A percentile compares a stretch with the other conserved stretches of the same genome.
Conservation (phyloP, 352 stramenopile genomes). For the Phytophthora pini region DNA sequence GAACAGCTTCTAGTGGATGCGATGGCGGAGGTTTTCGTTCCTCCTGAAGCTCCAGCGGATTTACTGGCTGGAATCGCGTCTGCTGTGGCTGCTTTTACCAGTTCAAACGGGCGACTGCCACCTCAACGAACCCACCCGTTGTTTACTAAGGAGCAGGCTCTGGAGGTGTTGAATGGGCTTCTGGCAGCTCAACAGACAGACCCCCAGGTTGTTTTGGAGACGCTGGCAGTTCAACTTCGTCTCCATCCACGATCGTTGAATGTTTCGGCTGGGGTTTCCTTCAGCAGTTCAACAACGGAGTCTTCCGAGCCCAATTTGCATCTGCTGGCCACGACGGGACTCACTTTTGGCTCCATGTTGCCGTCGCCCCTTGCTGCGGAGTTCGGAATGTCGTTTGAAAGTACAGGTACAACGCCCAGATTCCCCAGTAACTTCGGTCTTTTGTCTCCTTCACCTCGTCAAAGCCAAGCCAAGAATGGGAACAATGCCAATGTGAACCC, state of each 20-base stretch:
- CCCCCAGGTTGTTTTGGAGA: conserved; percentile 37
- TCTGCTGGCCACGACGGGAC: conserved; percentile 29
- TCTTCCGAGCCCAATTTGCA: conserved; percentile 37
- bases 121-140: conserved; percentile 42
- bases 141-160: conserved; percentile 55
- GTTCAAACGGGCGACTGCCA: conserved; percentile 44
- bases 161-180: conserved; percentile 39
- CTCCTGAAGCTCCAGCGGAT: conserved; percentile 44
- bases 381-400: conserved; percentile 20
- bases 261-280: conserved; percentile 37
- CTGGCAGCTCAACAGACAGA: conserved; percentile 29
- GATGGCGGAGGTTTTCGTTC: conserved; percentile 62
- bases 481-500: conserved; percentile 7
- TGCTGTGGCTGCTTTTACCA: conserved; percentile 63
- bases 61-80: conserved; percentile 62
- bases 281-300: conserved; percentile 20
- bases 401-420: conserved; percentile 22
- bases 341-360: conserved; percentile 39
- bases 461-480: conserved; percentile 14
- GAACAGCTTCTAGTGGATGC: conserved; percentile 56
- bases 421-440: conserved; percentile 24
- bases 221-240: conserved; percentile 30
- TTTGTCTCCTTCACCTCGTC: conserved; percentile 22
- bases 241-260: conserved; percentile 32
- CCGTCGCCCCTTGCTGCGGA: conserved; percentile 27